These are phyloP conservation scores for Neospora caninum DNA, from an alignment of 169 alveolate species.

Conservation along the genomic window DNA sequence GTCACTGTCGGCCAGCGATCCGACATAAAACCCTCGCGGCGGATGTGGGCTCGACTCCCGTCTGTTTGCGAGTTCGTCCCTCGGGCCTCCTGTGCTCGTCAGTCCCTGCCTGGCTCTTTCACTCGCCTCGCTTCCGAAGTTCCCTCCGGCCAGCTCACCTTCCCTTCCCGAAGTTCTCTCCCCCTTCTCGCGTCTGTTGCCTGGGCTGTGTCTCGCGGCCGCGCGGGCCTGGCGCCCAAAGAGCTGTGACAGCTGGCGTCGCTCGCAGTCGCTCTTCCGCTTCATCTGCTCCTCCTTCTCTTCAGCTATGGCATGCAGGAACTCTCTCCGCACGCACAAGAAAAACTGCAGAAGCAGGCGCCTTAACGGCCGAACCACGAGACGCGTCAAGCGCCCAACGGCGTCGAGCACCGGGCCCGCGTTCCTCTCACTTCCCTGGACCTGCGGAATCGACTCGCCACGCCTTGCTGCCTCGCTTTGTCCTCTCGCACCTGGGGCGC, in stretches of 20 bases:
- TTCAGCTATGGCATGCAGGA: slow-evolving; percentile 18
- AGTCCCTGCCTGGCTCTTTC: too few relatives aligned
- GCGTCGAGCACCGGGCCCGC: not conserved
- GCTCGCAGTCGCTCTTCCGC: not conserved
- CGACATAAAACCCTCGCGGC: too few relatives aligned
- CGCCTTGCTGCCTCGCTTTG: not conserved
- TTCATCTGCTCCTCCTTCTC: not conserved
- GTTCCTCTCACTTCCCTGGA: not conserved
- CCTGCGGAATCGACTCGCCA: not conserved
- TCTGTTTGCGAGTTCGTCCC: too few relatives aligned
- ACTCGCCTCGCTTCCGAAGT: too few relatives aligned
- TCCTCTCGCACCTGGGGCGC: not conserved
- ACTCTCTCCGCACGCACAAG: slow-evolving; percentile 1
- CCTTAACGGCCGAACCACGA: not conserved
- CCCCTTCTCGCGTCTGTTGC: too few relatives aligned
- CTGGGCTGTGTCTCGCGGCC: too few relatives aligned
- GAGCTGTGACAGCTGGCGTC: not conserved
- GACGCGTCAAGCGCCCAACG: not conserved
- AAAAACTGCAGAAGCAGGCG: slow-evolving; percentile 37
- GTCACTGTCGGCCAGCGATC: too few relatives aligned
- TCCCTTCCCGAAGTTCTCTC: too few relatives aligned
- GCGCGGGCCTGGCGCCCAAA: too few relatives aligned
- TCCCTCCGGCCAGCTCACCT: too few relatives aligned
- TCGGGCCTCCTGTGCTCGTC: too few relatives aligned
- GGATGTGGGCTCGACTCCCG: too few relatives aligned